Conservation (phyloP, 305 asterid species). For the Lippia alba region DNA sequence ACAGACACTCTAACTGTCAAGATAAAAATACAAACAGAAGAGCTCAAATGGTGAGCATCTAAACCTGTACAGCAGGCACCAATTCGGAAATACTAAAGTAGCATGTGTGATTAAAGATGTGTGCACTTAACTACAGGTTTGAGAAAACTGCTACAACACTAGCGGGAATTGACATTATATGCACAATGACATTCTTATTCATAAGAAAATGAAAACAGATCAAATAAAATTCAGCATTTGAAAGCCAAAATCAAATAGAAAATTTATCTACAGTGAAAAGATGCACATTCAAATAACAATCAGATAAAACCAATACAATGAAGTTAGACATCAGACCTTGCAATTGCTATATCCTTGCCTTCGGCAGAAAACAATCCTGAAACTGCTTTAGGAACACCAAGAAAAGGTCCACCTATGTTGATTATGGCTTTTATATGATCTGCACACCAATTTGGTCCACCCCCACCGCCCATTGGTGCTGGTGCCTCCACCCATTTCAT, state of each 20-base stretch:
- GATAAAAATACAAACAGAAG: background rate
- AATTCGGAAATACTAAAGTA: too few relatives aligned
- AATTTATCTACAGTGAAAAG: background rate
- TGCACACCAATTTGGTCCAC: conserved; percentile 85
- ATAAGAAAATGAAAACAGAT: background rate
- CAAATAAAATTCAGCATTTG: too few relatives aligned
- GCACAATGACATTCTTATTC: conserved; percentile 6
- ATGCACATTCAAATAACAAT: conserved; percentile 13
- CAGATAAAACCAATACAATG: conserved; percentile 29
- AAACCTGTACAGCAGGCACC: too few relatives aligned
- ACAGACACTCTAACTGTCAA: too few relatives aligned
- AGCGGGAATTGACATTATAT: conserved; percentile 7
- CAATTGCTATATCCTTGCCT: conserved; percentile 81
- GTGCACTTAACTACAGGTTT: conserved; percentile 1
- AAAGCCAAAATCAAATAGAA: background rate
- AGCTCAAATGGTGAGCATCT: background rate
- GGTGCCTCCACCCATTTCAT: conserved; percentile 95
- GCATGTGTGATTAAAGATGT: conserved; percentile 1
- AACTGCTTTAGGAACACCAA: conserved; percentile 82
- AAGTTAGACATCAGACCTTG: conserved; percentile 57
- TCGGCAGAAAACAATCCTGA: conserved; percentile 83
- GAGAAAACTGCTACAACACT: conserved; percentile 4
- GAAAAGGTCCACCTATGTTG: conserved; percentile 85
- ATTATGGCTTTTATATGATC: conserved; percentile 78
- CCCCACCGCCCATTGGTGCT: conserved; percentile 83